phyloP scores from a whole-genome alignment of 2,329 filamentous ascomycete species.

The Penicillium oxalicum region DNA sequence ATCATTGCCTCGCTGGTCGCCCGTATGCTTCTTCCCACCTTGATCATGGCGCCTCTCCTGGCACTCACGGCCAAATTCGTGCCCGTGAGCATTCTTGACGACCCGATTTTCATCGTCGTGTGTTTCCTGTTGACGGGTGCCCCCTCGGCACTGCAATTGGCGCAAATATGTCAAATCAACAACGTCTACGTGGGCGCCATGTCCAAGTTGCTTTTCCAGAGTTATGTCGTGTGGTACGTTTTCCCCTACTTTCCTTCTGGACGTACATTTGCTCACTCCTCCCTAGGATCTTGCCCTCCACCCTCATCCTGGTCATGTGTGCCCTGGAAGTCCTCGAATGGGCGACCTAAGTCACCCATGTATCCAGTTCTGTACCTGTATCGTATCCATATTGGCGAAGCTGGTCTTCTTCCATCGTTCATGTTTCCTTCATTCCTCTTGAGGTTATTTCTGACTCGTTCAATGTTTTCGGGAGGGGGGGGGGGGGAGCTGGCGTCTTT shows the following conservation, averaged over 20 bases:
- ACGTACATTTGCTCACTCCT: constrained; percentile 9
- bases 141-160: constrained; percentile 85
- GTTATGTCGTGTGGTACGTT: constrained; percentile 85
- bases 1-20: constrained; percentile 79
- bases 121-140: constrained; percentile 94
- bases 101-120: constrained; percentile 96
- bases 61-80: constrained; percentile 84
- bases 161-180: constrained; percentile 98
- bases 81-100: constrained; percentile 87
- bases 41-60: constrained; percentile 87
- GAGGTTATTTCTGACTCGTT: too few species aligned
- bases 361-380: neutral
- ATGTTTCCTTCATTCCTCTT: neutral
- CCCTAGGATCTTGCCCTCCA: constrained; percentile 82
- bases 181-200: constrained; percentile 92
- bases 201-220: constrained; percentile 89
- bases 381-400: neutral
- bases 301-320: constrained; percentile 80
- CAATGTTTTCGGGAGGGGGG: too few species aligned
- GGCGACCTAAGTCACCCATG: constrained; percentile 44
- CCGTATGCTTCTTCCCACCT: constrained; percentile 85
- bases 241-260: neutral
- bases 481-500: too few species aligned
- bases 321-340: constrained; percentile 90
- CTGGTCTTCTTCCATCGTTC: neutral